Conservation (phyloP, 108 stramenopile genomes). For the Cylindrotheca fusiformis region DNA sequence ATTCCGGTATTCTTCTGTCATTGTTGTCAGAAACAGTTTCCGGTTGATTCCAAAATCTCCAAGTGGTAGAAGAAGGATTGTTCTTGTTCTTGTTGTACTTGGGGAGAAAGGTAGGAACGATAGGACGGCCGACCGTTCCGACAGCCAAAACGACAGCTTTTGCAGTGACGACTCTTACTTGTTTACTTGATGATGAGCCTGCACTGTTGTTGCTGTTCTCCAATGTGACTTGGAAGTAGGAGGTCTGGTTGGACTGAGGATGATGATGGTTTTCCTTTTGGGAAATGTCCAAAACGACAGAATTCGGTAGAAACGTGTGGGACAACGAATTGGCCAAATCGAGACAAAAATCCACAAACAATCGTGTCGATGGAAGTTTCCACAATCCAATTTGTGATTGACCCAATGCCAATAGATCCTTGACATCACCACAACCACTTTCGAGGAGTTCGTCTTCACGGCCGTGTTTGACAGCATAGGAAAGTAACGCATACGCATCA, state of each 20-base stretch:
- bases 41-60: constrained; percentile 1
- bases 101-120: too few relatives aligned
- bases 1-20: not conserved
- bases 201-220: too few relatives aligned
- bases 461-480: constrained; percentile 46
- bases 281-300: constrained; percentile 8
- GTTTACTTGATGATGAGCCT: not conserved
- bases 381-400: constrained; percentile 63
- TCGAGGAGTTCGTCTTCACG: constrained; percentile 59
- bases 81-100: constrained; percentile 2
- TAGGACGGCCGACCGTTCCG: constrained; percentile 42
- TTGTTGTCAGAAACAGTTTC: not conserved
- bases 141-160: constrained; percentile 52
- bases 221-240: not conserved
- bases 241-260: not conserved
- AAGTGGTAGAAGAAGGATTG: not conserved
- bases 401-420: constrained; percentile 35
- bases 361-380: constrained; percentile 56
- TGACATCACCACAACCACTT: constrained; percentile 38
- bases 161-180: constrained; percentile 5
- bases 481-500: constrained; percentile 46
- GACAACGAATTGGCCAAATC: constrained; percentile 27
- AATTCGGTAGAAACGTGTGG: constrained; percentile 40
- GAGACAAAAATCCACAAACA: constrained; percentile 68
- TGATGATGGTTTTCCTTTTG: not conserved